Percentiles rank a stretch among this genome's conserved stretches.
Evolutionary conservation across 2,329 filamentous ascomycete species (phyloP).

Genomic region (Aurifilum marmelostoma): DNA sequence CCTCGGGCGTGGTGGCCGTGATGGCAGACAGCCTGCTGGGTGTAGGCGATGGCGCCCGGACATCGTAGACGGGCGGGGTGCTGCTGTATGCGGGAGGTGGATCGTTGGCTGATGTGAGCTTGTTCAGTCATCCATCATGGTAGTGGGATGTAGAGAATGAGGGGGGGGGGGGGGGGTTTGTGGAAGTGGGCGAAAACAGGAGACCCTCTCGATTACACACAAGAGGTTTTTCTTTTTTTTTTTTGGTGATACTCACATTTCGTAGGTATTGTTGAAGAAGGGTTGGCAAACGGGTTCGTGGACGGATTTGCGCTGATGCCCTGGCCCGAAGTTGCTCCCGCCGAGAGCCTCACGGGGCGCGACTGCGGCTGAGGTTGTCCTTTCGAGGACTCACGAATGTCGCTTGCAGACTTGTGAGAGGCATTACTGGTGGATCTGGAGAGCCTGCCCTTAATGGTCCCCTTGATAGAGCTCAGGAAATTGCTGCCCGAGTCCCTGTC

Average conservation of each 20-base stretch:
- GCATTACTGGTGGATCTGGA: conserved; percentile 34
- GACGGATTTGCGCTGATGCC: conserved; percentile 31
- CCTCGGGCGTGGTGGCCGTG: conserved; percentile 54
- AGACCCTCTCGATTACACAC: too few species aligned
- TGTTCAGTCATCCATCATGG: not conserved
- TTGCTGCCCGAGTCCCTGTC: conserved; percentile 18
- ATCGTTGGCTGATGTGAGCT: conserved; percentile 33
- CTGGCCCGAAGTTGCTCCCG: conserved; percentile 22
- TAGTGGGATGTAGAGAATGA: not conserved
- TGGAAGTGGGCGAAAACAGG: too few species aligned
- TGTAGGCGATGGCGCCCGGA: conserved; percentile 29
- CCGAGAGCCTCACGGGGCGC: conserved; percentile 18
- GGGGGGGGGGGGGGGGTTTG: too few species aligned
- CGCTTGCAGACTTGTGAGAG: conserved; percentile 12
- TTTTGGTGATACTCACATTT: too few species aligned
- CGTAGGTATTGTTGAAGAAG: conserved; percentile 13
- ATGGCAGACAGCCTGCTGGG: conserved; percentile 34
- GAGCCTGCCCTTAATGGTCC: conserved; percentile 41
- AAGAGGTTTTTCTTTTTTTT: too few species aligned
- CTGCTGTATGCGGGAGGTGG: conserved; percentile 42
- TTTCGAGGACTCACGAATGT: conserved; percentile 29
- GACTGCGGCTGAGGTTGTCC: conserved; percentile 26
- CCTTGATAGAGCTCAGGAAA: conserved; percentile 38
- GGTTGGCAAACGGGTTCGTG: conserved; percentile 29
- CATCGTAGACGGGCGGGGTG: conserved; percentile 17